Evolutionary conservation across 495 filamentous ascomycete species (phyloP), one percentile per base, ranked within the genome.

Genomic region (Penicillium cinerascens): DNA sequence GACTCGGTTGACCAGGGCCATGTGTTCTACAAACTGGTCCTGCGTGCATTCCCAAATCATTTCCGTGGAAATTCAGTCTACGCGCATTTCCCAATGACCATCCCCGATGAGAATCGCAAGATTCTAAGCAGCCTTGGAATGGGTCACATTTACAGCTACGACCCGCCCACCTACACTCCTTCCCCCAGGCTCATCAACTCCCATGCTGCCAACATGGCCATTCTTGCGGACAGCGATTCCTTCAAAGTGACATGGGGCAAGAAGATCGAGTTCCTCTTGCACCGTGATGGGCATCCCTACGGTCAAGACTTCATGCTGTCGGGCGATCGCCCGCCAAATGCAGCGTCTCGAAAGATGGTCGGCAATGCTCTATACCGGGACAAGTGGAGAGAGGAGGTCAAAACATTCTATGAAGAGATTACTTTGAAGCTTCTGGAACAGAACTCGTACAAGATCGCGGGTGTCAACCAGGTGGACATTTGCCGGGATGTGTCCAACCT

Each of bases 401-500:
- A 68, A 20, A 62, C 57, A 0, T 85, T 78, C 65, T 82, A 82
- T 39, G 66, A 81, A 48, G 56, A 73, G 0, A 80, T 77, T 25
- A 84, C 80, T 2, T 37, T 72, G 45, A 65, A 78, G 38, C 72
- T 85, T 7, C 61, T 86, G 43, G 56, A 74, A 37, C 60, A 70
- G 17, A 74, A 78, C 27, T 73, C 73, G 5, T 77, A 76, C 56
- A 65, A 73, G 37, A 63, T 86, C n/a, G 79, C 75, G 4, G 70
- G 70, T 3, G 61, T 74, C 42, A 79, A 79, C 40, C 84, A 88
- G 51, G 75, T 82, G 43, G 83, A 84, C 45, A 81, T 90, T 47
- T 77, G 84, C 33, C 78, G 78, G 38, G 81, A 87, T 60, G 64
- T 88, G 40, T 79, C 80, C 48, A 87, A 86, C 51, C 59, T 86